phyloP scores from a whole-genome alignment of 2,329 filamentous ascomycete species.

The Dryadomyces quercivorus region DNA sequence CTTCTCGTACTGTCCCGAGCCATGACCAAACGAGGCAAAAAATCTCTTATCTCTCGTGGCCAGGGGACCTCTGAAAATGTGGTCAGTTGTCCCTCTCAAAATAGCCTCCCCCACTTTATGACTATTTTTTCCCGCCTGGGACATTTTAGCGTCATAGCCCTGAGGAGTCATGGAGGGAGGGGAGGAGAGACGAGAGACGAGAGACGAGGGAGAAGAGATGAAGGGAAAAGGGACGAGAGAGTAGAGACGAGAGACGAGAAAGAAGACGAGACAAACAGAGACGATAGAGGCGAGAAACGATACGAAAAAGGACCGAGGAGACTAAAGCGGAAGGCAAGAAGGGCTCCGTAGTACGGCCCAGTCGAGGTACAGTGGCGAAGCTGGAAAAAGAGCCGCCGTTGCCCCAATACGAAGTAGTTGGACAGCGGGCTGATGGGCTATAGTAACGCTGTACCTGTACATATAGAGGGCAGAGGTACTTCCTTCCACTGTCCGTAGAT shows the following conservation, averaged over 20 bases:
- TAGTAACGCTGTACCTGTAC: no score
- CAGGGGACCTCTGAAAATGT: not conserved
- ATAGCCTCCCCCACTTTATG: slow-evolving; percentile 8
- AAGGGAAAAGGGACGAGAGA: slow-evolving; percentile 3
- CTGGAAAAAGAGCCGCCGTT: not conserved
- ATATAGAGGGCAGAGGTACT: not conserved
- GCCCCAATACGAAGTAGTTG: not conserved
- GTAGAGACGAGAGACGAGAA: not conserved
- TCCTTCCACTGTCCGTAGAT: slow-evolving; percentile 1
- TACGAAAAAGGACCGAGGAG: slow-evolving; percentile 4
- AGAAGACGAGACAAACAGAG: no score
- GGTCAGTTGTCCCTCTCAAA: slow-evolving; percentile 2
- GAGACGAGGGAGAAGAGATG: not conserved
- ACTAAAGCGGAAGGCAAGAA: no score
- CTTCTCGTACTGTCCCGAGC: not conserved
- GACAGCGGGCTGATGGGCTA: no score
- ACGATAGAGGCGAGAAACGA: slow-evolving; percentile 1
- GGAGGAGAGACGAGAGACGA: not conserved
- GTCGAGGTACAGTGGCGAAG: not conserved
- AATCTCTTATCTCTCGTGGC: not conserved
- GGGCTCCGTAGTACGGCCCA: no score
- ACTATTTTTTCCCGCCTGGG: slow-evolving; percentile 6
- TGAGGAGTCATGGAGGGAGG: not conserved
- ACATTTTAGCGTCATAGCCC: no score
- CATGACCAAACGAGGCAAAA: not conserved